Evolutionary conservation across 2,329 filamentous ascomycete genomes (phyloP), one percentile per base, ranked within the genome.

Genomic region (Alternaria alternata): DNA sequence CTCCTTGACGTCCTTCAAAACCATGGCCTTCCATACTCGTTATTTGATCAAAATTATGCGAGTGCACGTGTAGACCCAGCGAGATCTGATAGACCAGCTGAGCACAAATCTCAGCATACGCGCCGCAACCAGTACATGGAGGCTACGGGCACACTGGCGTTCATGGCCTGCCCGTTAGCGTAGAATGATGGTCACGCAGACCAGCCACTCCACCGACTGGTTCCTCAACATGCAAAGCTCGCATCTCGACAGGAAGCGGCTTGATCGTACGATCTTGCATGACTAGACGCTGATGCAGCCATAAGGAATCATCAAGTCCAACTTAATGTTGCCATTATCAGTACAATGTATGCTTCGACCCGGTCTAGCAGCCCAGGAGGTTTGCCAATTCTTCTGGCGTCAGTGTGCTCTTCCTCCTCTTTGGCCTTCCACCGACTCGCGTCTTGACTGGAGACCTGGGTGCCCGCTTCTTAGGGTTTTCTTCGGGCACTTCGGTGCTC

Each of bases 321-420:
- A 60, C 22, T 36, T 20, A 22, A 46, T 26, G 22, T 18, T 39
- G 47, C 38, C 44, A 54, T 54, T 20, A 8, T 56, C 38, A 49
- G 36, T 34, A 54, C 58, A 32, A 18, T 44, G 56, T 52, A 57
- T 28, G 51, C 30, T 28, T 38, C 24, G 28, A 39, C 30, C 28
- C 43, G 24, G 32, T 63, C 61, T 70, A 75, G 53, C 74, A 68
- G 7, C 74, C 70, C 49, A 80, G 59, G 41, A 80, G 65, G 32
- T 70, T 75, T 78, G 91, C 86, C 72, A 94, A 78, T 78, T 94
- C 91, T 83, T 89, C 90, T 3, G 90, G 88, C 69, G 87, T 93
- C 32, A 94, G 80, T 20, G 91, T 94, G 71, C 90, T 93, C 75
- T 91, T 85, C 72, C 91, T 84, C 72, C 90, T 82, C 61, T 85